These are phyloP conservation scores for Solanum gracilifrons DNA, from an alignment of 257 asterid species.

Conservation along the genomic window DNA sequence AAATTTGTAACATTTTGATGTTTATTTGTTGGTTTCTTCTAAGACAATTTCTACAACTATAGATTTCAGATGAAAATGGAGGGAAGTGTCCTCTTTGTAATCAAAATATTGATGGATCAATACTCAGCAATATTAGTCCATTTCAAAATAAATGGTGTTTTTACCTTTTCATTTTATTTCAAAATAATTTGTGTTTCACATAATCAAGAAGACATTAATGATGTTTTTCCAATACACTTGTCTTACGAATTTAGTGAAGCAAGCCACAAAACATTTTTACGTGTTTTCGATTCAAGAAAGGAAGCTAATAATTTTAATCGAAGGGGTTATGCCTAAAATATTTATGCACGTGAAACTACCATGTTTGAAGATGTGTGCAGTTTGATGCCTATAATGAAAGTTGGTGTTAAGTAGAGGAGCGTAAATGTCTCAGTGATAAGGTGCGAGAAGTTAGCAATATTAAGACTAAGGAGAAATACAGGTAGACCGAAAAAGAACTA, in stretches of 20 bases:
- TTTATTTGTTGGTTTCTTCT: background rate
- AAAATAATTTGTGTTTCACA: background rate
- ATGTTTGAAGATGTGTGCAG: background rate
- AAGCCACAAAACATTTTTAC: background rate
- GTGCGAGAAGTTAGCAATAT: too few species aligned
- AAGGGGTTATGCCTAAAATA: background rate
- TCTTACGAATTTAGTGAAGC: background rate
- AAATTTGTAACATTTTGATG: background rate
- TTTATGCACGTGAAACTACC: background rate
- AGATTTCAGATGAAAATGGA: background rate
- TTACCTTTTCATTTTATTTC: background rate
- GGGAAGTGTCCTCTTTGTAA: background rate
- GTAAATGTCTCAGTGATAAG: too few species aligned
- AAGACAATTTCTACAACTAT: background rate
- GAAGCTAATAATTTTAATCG: background rate
- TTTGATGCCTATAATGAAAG: background rate
- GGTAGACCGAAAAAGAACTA: too few species aligned
- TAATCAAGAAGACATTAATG: background rate
- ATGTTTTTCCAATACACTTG: background rate
- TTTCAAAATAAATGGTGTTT: background rate
- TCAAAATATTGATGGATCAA: background rate
- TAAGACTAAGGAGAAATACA: too few species aligned
- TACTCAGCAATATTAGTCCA: background rate
- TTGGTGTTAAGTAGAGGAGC: too few species aligned
- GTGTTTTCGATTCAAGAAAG: background rate